Conservation (phyloP, 345 rosid genomes). For the Boechera divaricarpa region DNA sequence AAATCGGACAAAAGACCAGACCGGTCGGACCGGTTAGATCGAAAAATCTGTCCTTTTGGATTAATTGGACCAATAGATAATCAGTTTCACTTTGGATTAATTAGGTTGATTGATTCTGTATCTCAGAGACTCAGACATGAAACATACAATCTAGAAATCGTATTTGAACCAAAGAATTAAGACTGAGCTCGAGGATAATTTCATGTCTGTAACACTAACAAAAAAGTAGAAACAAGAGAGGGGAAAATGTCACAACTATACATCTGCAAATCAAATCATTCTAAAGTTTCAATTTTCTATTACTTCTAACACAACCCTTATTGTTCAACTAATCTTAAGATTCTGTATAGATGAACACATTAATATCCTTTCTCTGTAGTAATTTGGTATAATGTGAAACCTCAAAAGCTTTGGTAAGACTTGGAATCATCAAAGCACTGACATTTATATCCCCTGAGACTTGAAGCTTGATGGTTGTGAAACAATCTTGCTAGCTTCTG, state of each 20-base stretch:
- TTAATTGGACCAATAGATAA: background rate
- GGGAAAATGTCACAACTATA: constrained; percentile 14
- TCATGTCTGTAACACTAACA: background rate
- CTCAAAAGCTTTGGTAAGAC: constrained; percentile 10
- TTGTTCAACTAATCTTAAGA: background rate
- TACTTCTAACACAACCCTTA: constrained; percentile 3
- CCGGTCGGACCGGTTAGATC: constrained; percentile 4
- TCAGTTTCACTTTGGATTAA: background rate
- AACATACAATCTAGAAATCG: background rate
- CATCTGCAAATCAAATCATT: constrained; percentile 2
- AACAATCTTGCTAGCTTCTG: background rate
- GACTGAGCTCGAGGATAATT: background rate
- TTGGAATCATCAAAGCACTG: constrained; percentile 21
- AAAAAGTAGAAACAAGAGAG: background rate
- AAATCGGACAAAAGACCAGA: background rate
- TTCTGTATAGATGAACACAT: background rate
- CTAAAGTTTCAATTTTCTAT: background rate
- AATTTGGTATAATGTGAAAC: background rate
- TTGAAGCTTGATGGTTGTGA: background rate
- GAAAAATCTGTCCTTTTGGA: background rate
- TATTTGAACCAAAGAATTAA: constrained; percentile 5
- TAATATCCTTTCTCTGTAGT: background rate
- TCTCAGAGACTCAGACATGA: background rate
- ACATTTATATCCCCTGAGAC: background rate
- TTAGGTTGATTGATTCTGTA: background rate